Base-by-base conservation (phyloP, 768 basidiomycete species). In the Mycena crocata region DNA sequence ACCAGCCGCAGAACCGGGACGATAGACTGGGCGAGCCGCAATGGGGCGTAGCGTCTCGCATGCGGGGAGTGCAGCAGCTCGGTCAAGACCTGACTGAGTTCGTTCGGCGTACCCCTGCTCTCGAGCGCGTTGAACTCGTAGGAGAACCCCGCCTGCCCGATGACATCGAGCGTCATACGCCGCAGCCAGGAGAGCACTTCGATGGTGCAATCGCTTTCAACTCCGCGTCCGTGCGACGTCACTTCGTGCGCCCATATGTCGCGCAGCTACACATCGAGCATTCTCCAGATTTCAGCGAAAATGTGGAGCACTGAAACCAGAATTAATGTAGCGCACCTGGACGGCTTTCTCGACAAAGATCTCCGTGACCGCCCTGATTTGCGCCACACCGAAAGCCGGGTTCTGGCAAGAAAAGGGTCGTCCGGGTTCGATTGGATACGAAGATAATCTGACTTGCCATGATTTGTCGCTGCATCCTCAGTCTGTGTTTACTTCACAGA, bases 321-420 rank as follows among this genome's bases (percentile, higher is more conserved):
- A 42, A 24, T 13, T 42, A 19, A n/a, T n/a, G n/a, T n/a, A n/a
- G n/a, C n/a, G n/a, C 26, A 82, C 84, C 68, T 76, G 67, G 2
- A 75, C 51, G 0, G 82, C 69, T 64, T 84, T 83, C 4, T 75
- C 76, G 9, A 82, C 57, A 81, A 85, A 57, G 19, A 80, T 77
- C 3, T 74, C 74, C 0, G 81, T 80, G 10, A 85, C 51, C 14
- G 76, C 77, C 1, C 83, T 76, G 39, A 85, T 77, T 62, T 84
- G 84, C 1, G 75, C 72, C 5, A 78, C 76, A 8, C 84, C 82
- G 44, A 85, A 85, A 3, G 83, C 82, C 9, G 84, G 85, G 55
- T 84, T 85, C 84, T 83, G 45, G 7, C 40, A 39, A 31, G 58
- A 62, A 45, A 26, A 35, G 12, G 15, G 9, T 3, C 23, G 23